Conservation (phyloP, 768 basidiomycete genomes). For the Cyathus striatus region DNA sequence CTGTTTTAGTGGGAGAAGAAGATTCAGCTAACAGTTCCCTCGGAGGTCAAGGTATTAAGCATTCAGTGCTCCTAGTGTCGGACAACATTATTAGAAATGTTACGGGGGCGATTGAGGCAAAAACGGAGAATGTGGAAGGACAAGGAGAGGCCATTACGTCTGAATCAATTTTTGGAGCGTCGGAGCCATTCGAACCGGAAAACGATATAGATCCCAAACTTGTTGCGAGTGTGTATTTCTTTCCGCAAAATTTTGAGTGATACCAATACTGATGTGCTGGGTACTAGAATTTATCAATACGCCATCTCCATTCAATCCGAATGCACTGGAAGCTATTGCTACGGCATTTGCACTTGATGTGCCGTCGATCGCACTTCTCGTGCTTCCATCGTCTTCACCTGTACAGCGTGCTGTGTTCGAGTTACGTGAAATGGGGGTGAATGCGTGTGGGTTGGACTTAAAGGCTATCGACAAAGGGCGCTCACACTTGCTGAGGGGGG, state of each 20-base stretch:
- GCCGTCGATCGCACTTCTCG: slow-evolving; percentile 59
- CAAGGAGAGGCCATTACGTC: too few species aligned
- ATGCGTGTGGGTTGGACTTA: slow-evolving; percentile 60
- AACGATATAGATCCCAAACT: slow-evolving; percentile 11
- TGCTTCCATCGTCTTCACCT: slow-evolving; percentile 56
- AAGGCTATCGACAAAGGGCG: slow-evolving; percentile 36
- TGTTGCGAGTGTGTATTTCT: slow-evolving; percentile 16
- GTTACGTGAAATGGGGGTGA: slow-evolving; percentile 57
- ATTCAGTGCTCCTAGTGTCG: slow-evolving; percentile 61
- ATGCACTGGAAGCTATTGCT: slow-evolving; percentile 63
- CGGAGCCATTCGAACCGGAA: not conserved
- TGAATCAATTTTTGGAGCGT: too few species aligned
- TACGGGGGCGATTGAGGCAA: slow-evolving; percentile 31
- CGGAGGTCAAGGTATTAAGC: slow-evolving; percentile 22
- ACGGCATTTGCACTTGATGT: slow-evolving; percentile 71
- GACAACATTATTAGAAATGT: slow-evolving; percentile 54
- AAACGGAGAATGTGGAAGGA: too few species aligned
- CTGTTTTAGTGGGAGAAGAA: too few species aligned
- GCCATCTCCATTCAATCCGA: slow-evolving; percentile 49
- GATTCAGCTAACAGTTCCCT: slow-evolving; percentile 7
- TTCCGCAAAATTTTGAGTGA: not conserved
- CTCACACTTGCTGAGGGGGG: slow-evolving; percentile 32
- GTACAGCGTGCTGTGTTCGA: slow-evolving; percentile 63
- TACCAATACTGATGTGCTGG: slow-evolving; percentile 5
- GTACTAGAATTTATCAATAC: slow-evolving; percentile 37